phyloP scores from a whole-genome alignment of 805 yeast genomes.

The Komagataella pseudopastoris region DNA sequence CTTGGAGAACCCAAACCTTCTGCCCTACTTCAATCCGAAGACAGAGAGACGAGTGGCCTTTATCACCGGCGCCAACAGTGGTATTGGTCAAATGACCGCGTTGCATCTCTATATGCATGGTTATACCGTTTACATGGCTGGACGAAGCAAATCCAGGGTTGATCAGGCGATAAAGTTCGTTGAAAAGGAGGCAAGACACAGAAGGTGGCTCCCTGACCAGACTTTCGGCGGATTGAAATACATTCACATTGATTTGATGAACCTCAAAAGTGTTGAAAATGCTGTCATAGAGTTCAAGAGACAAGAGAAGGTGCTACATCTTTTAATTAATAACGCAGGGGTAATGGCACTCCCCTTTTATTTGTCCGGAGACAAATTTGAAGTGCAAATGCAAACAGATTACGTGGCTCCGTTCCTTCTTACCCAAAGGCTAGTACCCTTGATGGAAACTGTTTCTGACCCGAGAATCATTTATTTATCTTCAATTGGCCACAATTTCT shows the following conservation, averaged over 20 bases:
- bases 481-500: constrained; percentile 51
- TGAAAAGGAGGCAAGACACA: constrained; percentile 33
- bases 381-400: constrained; percentile 69
- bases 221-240: constrained; percentile 33
- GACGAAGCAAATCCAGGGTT: constrained; percentile 46
- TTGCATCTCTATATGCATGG: constrained; percentile 74
- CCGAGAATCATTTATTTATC: constrained; percentile 53
- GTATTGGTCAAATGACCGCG: constrained; percentile 68
- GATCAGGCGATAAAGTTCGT: constrained; percentile 43
- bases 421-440: constrained; percentile 43
- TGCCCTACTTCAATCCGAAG: constrained; percentile 51
- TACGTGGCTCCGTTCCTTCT: constrained; percentile 65
- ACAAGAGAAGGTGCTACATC: constrained; percentile 37
- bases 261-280: constrained; percentile 27
- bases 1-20: constrained; percentile 23
- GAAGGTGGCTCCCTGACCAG: constrained; percentile 12
- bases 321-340: constrained; percentile 70
- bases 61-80: constrained; percentile 74
- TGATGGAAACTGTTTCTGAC: constrained; percentile 25
- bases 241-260: constrained; percentile 42
- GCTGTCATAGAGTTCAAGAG: constrained; percentile 34
- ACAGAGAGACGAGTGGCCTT: constrained; percentile 48
- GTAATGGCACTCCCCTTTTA: constrained; percentile 64
- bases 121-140: constrained; percentile 59
- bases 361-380: constrained; percentile 50